Conservation (phyloP, 2,329 filamentous ascomycete species). For the Epicoccum sorghinum region DNA sequence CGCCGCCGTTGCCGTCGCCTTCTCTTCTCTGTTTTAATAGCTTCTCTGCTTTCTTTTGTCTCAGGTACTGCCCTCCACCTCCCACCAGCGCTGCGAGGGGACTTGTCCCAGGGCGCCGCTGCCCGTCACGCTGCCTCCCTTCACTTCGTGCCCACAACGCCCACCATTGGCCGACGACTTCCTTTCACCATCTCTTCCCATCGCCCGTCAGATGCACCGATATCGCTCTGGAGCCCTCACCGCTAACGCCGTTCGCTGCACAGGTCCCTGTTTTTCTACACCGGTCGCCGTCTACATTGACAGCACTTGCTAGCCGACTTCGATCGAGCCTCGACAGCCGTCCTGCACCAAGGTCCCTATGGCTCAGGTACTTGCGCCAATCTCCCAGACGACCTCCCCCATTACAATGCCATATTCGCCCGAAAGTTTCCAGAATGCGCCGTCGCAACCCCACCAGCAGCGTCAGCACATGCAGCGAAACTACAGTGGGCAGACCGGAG, state of each 20-base stretch:
- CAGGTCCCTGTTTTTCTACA: conserved; percentile 26
- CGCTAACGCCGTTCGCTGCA: conserved; percentile 26
- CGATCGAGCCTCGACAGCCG: conserved; percentile 27
- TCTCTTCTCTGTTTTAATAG: conserved; percentile 49
- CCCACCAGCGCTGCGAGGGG: conserved; percentile 3
- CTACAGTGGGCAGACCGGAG: conserved; percentile 50
- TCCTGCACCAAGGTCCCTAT: conserved; percentile 40
- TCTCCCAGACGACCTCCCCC: conserved; percentile 53
- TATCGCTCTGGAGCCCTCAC: conserved; percentile 2
- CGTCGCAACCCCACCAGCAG: conserved; percentile 45
- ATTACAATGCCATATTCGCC: conserved; percentile 59
- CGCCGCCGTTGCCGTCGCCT: conserved; percentile 35
- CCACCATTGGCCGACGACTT: conserved; percentile 9
- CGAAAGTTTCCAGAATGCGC: conserved; percentile 53
- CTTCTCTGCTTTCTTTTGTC: conserved; percentile 33
- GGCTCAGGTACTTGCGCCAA: conserved; percentile 56
- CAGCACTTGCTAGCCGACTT: conserved; percentile 22
- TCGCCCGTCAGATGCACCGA: conserved; percentile 1
- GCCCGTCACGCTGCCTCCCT: conserved; percentile 13
- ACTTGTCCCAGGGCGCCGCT: conserved; percentile 11
- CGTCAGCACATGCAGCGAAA: conserved; percentile 43
- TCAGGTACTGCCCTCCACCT: conserved; percentile 33
- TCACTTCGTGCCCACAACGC: conserved; percentile 2
- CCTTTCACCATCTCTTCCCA: conserved; percentile 14
- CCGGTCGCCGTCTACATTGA: conserved; percentile 21